Base-by-base conservation (phyloP, 176 grass and related monocot genomes). In the Bolboschoenus planiculmis region DNA sequence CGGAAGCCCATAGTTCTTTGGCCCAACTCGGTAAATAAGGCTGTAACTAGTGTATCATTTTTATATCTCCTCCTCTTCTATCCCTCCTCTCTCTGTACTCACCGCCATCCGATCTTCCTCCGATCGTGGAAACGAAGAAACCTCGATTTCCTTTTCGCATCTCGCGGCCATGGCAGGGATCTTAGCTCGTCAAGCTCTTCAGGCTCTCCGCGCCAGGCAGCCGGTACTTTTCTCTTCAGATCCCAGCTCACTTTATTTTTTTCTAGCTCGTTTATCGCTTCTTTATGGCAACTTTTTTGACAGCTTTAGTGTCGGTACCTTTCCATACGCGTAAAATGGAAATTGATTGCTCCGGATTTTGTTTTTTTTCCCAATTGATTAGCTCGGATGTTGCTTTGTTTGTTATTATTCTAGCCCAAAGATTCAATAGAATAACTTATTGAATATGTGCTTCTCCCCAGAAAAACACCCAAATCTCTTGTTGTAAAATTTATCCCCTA, bases 161-260 rank as follows among this genome's bases (percentile, higher is more conserved):
- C 47, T 87, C 80, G 78, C 71, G 53, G 40, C 80, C 75, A 96
- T 97, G 92, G 95, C 95, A 70, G 83, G 83, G 78, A 81, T 92
- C 78, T 82, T 94, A 53, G 88, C 92, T 85, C 92, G 90, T 80
- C 90, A 92, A 88, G 84, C 92, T 50, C 88, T 91, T 31, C 88
- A 92, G 70, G 84, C 88, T 56, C 90, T 97, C 51, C 88, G 95
- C 61, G 79, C 86, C 0, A 90, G 88, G 34, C 95, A 97, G 62
- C 61, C 81, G 68, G 95, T 92, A 88, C 85, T 87, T 61, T 0
- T 54, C 61, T 73, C 59, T 54, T 56, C 68, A 66, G 29, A 53
- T 67, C 42, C 51, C 72, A 13, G 39, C 4, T 48, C 76, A 16
- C 15, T 83, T 18, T 29, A n/a, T 2, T 3, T 5, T 74, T 64